Evolutionary conservation across 805 yeast species (phyloP), one percentile per base, ranked within the genome.

Genomic region (Kodamaea nitidulidarum): DNA sequence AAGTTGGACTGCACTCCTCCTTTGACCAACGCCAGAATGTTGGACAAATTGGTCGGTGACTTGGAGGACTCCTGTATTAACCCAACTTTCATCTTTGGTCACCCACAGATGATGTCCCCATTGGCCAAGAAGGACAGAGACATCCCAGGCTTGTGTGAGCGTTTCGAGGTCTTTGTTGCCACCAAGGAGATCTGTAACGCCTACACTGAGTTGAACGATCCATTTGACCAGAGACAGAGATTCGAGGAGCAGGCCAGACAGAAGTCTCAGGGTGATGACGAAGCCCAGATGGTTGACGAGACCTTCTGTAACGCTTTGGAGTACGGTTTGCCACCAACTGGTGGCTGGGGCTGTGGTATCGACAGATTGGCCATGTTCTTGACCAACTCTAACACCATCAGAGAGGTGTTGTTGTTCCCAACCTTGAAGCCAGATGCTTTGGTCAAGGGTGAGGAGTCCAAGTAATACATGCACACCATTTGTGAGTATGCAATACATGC

Each of bases 271-370:
- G 98, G 98, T 75, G 98, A 91, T 61, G 98, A 91, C 60, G 98
- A 93, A 73, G 98, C 96, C 46, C 98, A 91, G 75, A 61, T 88
- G 66, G 77, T 93, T 49, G 98, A 91, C 65, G 98, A 91, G 73
- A 84, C 86, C 49, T 91, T 91, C 90, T 84, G 95, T 75, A 86
- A 90, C 56, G 97, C 98, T 51, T 78, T 91, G 58, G 98, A 91
- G 73, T 91, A 88, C 67, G 98, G 98, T 69, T 78, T 91, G 58
- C 98, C 98, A 44, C 98, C 98, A 57, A 93, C 98, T 54, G 98
- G 95, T 66, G 98, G 98, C 54, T 91, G 98, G 98, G 98, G 98
- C 55, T 84, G 95, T 71, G 98, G 98, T 78, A 90, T 91, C 53
- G 98, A 91, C 71, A 84, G 98, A 76, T 65, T 91, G 60, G 88